Evolutionary conservation across 805 yeast genomes (phyloP), one percentile per base, ranked within the genome.

Genomic region (Lipomyces spencermartinsiae): DNA sequence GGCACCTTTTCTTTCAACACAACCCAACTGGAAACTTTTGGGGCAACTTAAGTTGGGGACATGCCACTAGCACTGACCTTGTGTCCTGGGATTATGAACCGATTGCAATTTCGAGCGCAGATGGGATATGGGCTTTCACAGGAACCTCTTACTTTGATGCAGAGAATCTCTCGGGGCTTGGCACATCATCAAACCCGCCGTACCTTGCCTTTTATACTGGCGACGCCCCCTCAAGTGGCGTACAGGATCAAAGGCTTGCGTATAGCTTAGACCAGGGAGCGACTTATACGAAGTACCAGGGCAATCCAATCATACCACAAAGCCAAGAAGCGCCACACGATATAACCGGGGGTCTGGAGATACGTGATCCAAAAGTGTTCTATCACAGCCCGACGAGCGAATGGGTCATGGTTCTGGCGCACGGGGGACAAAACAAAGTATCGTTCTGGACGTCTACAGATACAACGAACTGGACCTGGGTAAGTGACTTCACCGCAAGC

Each of bases 21-120:
- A 78, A 80, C 66, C 83, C 83, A 2, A 72, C 78, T 58, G 78
- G 63, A 12, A 74, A 77, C 5, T 71, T 74, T 4, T 78, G 81
- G 76, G 82, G 77, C 0, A 67, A 71, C 51, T 81, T 81, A 29
- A 78, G 74, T 67, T 81, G 84, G 84, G 84, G 84, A 8, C 84
- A 81, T 66, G 79, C 83, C 16, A 76, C 78, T 12, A 79, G 82
- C 16, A 67, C 75, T 4, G 81, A 81, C 68, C 71, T 80, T 65
- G 61, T 74, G 8, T 67, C 67, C 57, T 81, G 83, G 83, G 69
- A 74, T 12, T 76, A 80, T 56, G 74, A 76, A 62, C 78, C 74
- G 5, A 64, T 75, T 61, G 83, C 83, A 1, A 59, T 80, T n/a
- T 76, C 76, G 12, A 80, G 80, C 14, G 51, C 53, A 19, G n/a